Evolutionary conservation across 2,329 filamentous ascomycete genomes (phyloP).

Genomic region (Volutella citrinella): DNA sequence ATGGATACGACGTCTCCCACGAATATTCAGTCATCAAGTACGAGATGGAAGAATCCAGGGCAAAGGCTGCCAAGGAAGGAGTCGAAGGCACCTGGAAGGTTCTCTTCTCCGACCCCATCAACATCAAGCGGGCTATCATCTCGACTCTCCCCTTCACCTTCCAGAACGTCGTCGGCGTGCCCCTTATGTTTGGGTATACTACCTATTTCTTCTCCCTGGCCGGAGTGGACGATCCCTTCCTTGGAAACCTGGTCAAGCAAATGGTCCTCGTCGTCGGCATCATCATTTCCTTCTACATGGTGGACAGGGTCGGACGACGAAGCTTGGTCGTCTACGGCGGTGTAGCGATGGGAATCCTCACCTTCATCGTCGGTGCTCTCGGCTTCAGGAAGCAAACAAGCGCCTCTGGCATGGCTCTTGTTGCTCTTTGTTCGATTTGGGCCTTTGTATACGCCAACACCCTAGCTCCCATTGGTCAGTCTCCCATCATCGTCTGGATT

Average conservation of each 20-base stretch:
- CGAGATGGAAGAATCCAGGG: constrained; percentile 12
- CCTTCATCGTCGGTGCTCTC: constrained; percentile 4
- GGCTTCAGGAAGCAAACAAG: constrained; percentile 8
- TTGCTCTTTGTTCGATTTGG: too few relatives aligned
- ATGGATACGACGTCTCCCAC: constrained; percentile 14
- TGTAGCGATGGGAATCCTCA: constrained; percentile 1
- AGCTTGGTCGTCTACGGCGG: constrained; percentile 6
- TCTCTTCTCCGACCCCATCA: constrained; percentile 11
- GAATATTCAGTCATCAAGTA: constrained; percentile 19
- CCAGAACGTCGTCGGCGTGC: constrained; percentile 20
- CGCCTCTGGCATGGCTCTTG: constrained; percentile 10
- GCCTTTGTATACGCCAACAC: too few relatives aligned
- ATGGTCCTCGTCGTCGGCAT: constrained; percentile 14
- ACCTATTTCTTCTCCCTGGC: constrained; percentile 23
- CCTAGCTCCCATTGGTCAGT: too few relatives aligned
- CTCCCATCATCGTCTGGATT: too few relatives aligned
- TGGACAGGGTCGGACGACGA: constrained; percentile 16
- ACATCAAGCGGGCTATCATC: constrained; percentile 18
- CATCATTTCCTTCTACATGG: constrained; percentile 13
- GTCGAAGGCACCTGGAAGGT: constrained; percentile 7
- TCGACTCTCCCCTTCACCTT: too few relatives aligned
- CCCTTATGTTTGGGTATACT: constrained; percentile 20
- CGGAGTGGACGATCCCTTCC: constrained; percentile 18
- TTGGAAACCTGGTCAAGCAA: constrained; percentile 17
- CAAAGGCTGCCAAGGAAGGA: constrained; percentile 4